Evolutionary conservation across 139 green algal species (phyloP), one percentile per base, ranked within the genome.

Genomic region (Deuterostichococcus epilithicus): DNA sequence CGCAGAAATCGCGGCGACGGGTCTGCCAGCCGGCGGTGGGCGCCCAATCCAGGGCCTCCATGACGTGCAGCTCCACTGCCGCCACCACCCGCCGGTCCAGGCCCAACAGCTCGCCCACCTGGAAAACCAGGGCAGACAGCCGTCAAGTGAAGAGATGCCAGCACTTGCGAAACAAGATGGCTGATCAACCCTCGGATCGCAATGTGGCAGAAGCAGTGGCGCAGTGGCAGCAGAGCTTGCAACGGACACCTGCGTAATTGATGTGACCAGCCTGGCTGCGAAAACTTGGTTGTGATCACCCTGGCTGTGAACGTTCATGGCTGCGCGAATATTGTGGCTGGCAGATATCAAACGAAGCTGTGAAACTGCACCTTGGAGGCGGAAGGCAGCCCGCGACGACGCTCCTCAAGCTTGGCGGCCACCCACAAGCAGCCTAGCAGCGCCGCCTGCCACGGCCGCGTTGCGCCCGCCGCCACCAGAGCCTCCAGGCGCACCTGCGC

Each of bases 351-450:
- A n/a, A n/a, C n/a, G n/a, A n/a, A n/a, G n/a, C n/a, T n/a, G n/a
- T n/a, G n/a, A n/a, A n/a, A 13, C 42, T 20, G 18, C 52, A 34
- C 39, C 39, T 68, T 73, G 70, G 35, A 68, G 34, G 78, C 73
- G 44, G 78, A 35, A 25, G 78, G 78, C 25, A 83, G 66, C 3
- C 72, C 52, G 2, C 68, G 67, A 0, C 78, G 35, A 30, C 42
- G 37, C 52, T 83, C 78, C 44, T 83, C 73, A 20, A 76, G 37
- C 42, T 83, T 83, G 47, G 67, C 68, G 3, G 78, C 78, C 36
- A 83, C 33, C 78, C 78, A 83, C 34, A 83, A 73, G 59, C 78
- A 83, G 6, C 36, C 73, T 13, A 82, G 34, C 23, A 69, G 36
- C 38, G 65, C 73, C 1, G 77, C 70, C 23, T 81, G 70, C 70